Evolutionary conservation across 2,329 filamentous ascomycete species (phyloP).

Genomic region (Leptodontidium sp.): DNA sequence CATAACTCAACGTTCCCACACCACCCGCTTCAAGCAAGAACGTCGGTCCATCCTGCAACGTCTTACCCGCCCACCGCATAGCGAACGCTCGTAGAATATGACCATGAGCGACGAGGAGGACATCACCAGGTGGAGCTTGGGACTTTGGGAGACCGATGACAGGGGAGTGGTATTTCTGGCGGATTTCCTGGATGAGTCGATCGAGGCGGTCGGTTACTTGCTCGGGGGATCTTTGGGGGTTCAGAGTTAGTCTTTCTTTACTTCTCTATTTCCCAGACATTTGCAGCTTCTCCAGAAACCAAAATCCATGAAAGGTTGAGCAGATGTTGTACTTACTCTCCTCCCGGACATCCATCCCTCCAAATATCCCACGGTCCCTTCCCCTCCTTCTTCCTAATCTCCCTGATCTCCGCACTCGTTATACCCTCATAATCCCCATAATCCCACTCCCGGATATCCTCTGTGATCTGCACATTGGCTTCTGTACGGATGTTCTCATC

Average conservation of each 20-base stretch:
- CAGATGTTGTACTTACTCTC: constrained; percentile 69
- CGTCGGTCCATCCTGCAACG: constrained; percentile 74
- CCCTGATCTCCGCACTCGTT: constrained; percentile 73
- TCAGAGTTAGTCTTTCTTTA: constrained; percentile 1
- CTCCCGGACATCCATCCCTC: constrained; percentile 85
- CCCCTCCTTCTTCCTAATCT: constrained; percentile 63
- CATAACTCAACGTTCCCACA: constrained; percentile 83
- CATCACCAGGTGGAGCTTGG: constrained; percentile 57
- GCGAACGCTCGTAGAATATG: constrained; percentile 90
- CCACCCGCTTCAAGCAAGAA: constrained; percentile 91
- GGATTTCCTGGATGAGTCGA: constrained; percentile 77
- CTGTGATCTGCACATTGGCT: constrained; percentile 71
- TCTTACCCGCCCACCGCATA: constrained; percentile 82
- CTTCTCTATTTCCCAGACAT: neutral
- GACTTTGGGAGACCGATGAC: constrained; percentile 63
- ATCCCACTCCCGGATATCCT: constrained; percentile 76
- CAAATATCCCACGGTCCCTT: constrained; percentile 80
- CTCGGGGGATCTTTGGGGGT: constrained; percentile 52
- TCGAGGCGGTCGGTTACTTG: constrained; percentile 80
- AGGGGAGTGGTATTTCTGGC: constrained; percentile 65
- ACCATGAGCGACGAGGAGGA: constrained; percentile 86
- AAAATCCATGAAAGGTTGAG: neutral
- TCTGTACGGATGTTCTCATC: constrained; percentile 57
- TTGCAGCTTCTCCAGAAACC: neutral
- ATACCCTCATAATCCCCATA: constrained; percentile 89